Conservation (phyloP, 1,284 basidiomycete species). For the Chondrostereum purpureum region DNA sequence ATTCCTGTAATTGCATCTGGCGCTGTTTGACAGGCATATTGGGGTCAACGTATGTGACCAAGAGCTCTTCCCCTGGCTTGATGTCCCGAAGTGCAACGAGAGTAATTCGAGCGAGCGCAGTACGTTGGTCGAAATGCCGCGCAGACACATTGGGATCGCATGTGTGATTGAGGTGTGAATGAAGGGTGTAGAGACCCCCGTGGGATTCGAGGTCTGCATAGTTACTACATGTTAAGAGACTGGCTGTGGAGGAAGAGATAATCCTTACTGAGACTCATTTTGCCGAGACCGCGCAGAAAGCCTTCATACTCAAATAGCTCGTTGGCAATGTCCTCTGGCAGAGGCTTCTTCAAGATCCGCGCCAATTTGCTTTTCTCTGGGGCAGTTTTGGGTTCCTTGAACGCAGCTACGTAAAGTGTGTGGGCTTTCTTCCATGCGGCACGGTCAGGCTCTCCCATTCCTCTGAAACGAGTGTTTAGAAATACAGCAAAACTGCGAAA, state of each 20-base stretch:
- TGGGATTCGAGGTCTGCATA: slow-evolving; percentile 73
- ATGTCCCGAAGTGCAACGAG: slow-evolving; percentile 66
- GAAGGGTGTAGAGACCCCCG: slow-evolving; percentile 80
- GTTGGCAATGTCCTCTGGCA: slow-evolving; percentile 44
- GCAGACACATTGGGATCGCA: slow-evolving; percentile 77
- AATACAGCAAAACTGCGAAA: slow-evolving; percentile 5
- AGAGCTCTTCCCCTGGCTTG: slow-evolving; percentile 65
- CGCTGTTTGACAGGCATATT: slow-evolving; percentile 45
- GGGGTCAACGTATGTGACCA: slow-evolving; percentile 78
- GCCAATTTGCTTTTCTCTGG: slow-evolving; percentile 52
- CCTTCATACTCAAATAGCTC: slow-evolving; percentile 70
- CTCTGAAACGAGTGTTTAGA: slow-evolving; percentile 1
- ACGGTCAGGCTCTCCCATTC: slow-evolving; percentile 45
- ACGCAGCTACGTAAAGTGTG: slow-evolving; percentile 48
- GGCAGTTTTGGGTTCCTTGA: slow-evolving; percentile 43
- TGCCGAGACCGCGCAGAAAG: slow-evolving; percentile 70
- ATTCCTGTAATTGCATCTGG: slow-evolving; percentile 54
- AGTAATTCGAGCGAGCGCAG: slow-evolving; percentile 61
- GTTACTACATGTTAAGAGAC: slow-evolving; percentile 1
- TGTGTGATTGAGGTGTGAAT: slow-evolving; percentile 83
- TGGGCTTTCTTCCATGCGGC: slow-evolving; percentile 59
- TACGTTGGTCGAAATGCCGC: slow-evolving; percentile 60
- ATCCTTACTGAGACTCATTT: slow-evolving; percentile 74
- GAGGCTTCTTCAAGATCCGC: slow-evolving; percentile 47
- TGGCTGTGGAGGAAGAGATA: slow-evolving; percentile 4